Percentiles rank a stretch among this genome's conserved stretches.
Evolutionary conservation across 495 filamentous ascomycete genomes (phyloP).

Genomic region (Peziza echinospora): DNA sequence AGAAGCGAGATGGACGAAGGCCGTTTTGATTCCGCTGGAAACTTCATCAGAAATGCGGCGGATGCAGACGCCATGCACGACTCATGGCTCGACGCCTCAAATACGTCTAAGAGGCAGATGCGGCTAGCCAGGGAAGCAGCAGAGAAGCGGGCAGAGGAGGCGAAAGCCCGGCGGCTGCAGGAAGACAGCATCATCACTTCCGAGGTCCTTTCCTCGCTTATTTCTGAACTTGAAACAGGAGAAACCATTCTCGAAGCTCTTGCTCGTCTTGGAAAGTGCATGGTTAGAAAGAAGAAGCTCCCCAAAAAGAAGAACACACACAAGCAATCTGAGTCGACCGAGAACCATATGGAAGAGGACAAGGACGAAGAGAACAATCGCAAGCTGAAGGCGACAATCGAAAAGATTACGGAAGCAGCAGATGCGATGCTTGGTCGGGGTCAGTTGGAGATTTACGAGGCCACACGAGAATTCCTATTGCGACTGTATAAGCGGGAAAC

Average conservation of each 20-base stretch:
- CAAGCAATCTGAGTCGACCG: conserved; percentile 22
- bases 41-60: conserved; percentile 69
- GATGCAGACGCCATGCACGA: conserved; percentile 87
- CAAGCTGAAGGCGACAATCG: conserved; percentile 46
- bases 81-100: conserved; percentile 74
- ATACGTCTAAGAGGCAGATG: conserved; percentile 85
- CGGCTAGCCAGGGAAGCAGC: conserved; percentile 68
- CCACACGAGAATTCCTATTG: conserved; percentile 61
- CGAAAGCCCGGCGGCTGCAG: conserved; percentile 39
- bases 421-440: conserved; percentile 64
- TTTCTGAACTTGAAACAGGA: conserved; percentile 48
- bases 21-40: conserved; percentile 69
- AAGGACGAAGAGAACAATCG: conserved; percentile 34
- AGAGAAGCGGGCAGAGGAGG: conserved; percentile 62
- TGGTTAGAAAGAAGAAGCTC: conserved; percentile 37
- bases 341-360: conserved; percentile 26
- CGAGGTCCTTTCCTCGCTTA: conserved; percentile 52
- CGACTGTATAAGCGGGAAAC: conserved; percentile 71
- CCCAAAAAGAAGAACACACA: conserved; percentile 29
- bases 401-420: conserved; percentile 68
- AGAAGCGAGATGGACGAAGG: conserved; percentile 77
- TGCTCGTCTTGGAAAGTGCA: conserved; percentile 50
- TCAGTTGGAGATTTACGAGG: conserved; percentile 72
- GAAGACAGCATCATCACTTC: conserved; percentile 54
- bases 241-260: conserved; percentile 83